Conservation (phyloP, 148 eudicot species). For the Amaranthus hypochondriacus region DNA sequence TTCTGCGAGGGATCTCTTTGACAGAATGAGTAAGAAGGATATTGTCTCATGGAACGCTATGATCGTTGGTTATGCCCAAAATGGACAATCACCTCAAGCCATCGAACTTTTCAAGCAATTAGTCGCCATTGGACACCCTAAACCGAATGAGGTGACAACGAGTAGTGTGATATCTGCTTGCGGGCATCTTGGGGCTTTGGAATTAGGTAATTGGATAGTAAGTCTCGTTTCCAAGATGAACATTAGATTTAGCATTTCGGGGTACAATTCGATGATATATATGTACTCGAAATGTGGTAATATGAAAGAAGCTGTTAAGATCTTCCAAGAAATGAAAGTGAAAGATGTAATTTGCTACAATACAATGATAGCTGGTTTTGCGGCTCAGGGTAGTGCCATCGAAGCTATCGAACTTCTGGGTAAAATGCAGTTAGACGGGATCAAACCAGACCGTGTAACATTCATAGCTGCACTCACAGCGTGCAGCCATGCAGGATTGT, state of each 20-base stretch:
- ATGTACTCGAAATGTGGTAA: conserved; percentile 74
- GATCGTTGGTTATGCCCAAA: conserved; percentile 70
- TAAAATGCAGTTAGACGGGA: conserved; percentile 45
- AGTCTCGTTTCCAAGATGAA: conserved; percentile 24
- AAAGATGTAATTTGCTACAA: conserved; percentile 62
- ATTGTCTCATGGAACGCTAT: conserved; percentile 63
- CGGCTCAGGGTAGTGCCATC: conserved; percentile 50
- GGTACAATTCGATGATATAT: conserved; percentile 51
- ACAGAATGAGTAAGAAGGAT: conserved; percentile 38
- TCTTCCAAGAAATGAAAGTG: conserved; percentile 42
- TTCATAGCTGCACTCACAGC: conserved; percentile 56
- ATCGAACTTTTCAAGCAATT: conserved; percentile 56
- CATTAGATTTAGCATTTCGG: conserved; percentile 40
- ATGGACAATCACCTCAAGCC: conserved; percentile 53
- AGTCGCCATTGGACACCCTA: conserved; percentile 20
- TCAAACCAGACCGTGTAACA: conserved; percentile 52
- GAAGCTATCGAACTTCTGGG: conserved; percentile 42
- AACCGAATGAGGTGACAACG: conserved; percentile 61
- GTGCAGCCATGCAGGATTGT: conserved; percentile 61
- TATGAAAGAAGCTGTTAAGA: conserved; percentile 43
- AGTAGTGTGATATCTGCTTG: conserved; percentile 62
- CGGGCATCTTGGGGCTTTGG: conserved; percentile 66
- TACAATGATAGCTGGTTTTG: conserved; percentile 57
- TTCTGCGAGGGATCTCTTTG: conserved; percentile 47
- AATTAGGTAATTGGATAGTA: conserved; percentile 45